Conservation (phyloP, 768 basidiomycete species). For the Galerina sulciceps region DNA sequence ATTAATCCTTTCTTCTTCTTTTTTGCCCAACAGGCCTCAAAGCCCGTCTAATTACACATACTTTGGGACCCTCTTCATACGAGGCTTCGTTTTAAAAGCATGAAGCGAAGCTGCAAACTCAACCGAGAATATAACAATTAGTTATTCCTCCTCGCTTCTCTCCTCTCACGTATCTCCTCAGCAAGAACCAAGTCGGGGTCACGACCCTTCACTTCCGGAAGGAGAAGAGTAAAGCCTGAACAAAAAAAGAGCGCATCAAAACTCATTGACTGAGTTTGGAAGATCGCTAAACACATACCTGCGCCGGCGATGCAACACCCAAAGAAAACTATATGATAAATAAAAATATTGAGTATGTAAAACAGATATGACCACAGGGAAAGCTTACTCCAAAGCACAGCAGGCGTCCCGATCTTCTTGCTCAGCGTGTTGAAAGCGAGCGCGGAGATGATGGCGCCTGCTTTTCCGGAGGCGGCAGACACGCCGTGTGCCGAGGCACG, state of each 20-base stretch:
- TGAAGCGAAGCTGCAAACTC: too few species aligned
- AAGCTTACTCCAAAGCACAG: constrained; percentile 72
- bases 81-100: too few species aligned
- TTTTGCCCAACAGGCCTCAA: too few species aligned
- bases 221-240: constrained; percentile 36
- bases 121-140: too few species aligned
- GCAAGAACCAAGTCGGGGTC: neutral
- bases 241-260: neutral
- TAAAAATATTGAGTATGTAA: neutral
- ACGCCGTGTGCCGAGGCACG: constrained; percentile 77
- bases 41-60: too few species aligned
- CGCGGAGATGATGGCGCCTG: constrained; percentile 77
- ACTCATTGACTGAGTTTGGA: neutral
- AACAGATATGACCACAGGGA: neutral
- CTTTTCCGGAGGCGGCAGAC: constrained; percentile 74
- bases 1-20: too few species aligned
- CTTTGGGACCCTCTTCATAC: too few species aligned
- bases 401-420: constrained; percentile 63
- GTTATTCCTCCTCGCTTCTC: too few species aligned
- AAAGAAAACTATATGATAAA: constrained; percentile 57
- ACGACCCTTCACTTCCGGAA: constrained; percentile 24
- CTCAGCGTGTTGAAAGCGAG: constrained; percentile 73
- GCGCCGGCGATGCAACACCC: constrained; percentile 66
- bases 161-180: neutral
- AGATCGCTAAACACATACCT: constrained; percentile 5